Evolutionary conservation across 306 rosid genomes (phyloP).

Genomic region (Phaseolus lunatus): DNA sequence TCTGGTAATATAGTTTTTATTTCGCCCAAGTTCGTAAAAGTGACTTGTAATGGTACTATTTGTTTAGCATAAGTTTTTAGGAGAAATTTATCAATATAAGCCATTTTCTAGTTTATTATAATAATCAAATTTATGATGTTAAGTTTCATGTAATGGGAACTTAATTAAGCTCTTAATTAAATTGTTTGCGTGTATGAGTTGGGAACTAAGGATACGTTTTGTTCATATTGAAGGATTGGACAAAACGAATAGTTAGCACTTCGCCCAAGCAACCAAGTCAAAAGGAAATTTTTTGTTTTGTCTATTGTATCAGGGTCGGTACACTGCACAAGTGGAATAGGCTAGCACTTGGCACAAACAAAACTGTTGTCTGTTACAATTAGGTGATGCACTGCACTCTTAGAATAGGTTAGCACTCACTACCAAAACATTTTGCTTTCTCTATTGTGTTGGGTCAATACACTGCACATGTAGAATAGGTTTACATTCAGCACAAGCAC

Average conservation of each 20-base stretch:
- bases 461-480: neutral
- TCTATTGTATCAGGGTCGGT: neutral
- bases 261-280: neutral
- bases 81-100: neutral
- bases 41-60: neutral
- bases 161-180: neutral
- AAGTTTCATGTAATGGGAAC: neutral
- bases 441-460: neutral
- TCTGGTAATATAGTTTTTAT: neutral
- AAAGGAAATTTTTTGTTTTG: neutral
- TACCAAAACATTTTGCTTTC: neutral
- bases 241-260: neutral
- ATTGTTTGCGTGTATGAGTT: neutral
- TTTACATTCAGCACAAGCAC: neutral
- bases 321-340: neutral
- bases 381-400: neutral
- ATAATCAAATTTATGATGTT: neutral
- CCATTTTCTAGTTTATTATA: neutral
- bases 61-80: neutral
- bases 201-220: neutral
- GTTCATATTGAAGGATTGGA: neutral
- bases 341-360: neutral
- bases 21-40: neutral
- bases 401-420: neutral
- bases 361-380: neutral